These are phyloP conservation scores for Pythium sukuiense DNA, from an alignment of 352 stramenopile genomes.

Conservation along the genomic window DNA sequence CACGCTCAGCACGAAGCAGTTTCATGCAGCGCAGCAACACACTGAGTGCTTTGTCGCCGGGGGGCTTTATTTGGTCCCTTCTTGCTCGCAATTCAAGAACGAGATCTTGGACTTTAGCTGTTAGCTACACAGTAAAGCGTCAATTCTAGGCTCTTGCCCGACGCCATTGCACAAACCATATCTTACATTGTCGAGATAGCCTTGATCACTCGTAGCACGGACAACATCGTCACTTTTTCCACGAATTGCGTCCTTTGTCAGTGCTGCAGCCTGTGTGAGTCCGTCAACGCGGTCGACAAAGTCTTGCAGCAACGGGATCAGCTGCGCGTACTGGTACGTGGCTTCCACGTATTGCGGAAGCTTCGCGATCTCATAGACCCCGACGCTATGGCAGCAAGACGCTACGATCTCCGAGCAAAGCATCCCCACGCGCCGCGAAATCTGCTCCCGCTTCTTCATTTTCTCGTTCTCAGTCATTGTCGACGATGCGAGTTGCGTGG, in stretches of 20 bases:
- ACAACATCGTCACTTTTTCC: background rate
- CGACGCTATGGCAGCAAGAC: constrained; percentile 30
- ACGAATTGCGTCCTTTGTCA: background rate
- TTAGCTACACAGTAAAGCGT: constrained; percentile 29
- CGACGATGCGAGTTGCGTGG: background rate
- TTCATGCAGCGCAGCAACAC: constrained; percentile 45
- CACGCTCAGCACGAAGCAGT: constrained; percentile 34
- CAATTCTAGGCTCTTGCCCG: background rate
- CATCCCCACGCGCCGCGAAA: constrained; percentile 28
- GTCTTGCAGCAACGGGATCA: constrained; percentile 35
- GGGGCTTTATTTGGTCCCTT: constrained; percentile 50
- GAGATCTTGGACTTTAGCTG: constrained; percentile 35
- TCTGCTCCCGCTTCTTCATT: constrained; percentile 22
- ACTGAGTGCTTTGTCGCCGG: constrained; percentile 39
- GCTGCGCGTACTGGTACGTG: constrained; percentile 29
- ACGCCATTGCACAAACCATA: background rate
- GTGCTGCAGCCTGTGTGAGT: constrained; percentile 9
- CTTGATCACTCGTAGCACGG: constrained; percentile 12
- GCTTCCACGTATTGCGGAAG: constrained; percentile 32
- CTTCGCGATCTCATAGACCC: constrained; percentile 21
- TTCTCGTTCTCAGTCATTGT: constrained; percentile 24
- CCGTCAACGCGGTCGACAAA: constrained; percentile 39
- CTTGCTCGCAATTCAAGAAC: constrained; percentile 48
- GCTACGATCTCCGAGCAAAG: constrained; percentile 41
- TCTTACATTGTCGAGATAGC: constrained; percentile 20